Conservation (phyloP, 2,329 filamentous ascomycete genomes). For the Apiospora kogelbergensis region DNA sequence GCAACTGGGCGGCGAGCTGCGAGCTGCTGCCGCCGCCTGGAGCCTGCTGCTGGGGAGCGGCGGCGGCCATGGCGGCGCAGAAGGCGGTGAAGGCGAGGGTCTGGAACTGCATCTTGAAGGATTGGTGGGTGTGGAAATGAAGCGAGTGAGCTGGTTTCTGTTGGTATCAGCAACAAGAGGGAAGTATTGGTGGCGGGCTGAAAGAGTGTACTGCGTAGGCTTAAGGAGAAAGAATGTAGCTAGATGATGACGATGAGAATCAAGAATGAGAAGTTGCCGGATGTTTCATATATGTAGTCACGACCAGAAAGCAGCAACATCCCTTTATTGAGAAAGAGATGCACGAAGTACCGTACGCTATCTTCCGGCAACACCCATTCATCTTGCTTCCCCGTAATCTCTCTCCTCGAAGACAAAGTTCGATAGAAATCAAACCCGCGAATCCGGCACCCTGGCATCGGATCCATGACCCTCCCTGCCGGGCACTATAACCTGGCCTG, state of each 20-base stretch:
- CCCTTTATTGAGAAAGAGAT: too few relatives aligned
- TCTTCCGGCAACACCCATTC: neutral
- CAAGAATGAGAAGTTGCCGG: too few relatives aligned
- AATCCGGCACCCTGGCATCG: neutral
- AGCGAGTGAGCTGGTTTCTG: neutral
- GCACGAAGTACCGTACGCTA: too few relatives aligned
- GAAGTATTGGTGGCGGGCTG: too few relatives aligned
- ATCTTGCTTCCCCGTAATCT: neutral
- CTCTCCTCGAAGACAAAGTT: neutral
- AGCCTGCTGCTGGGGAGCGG: slow-evolving; percentile 7
- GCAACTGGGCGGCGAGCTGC: slow-evolving; percentile 26
- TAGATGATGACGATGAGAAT: too few relatives aligned
- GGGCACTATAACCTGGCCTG: neutral
- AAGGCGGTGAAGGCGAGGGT: slow-evolving; percentile 17
- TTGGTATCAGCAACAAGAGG: too few relatives aligned
- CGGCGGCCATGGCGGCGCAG: slow-evolving; percentile 19
- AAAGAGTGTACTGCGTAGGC: too few relatives aligned
- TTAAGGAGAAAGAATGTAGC: too few relatives aligned
- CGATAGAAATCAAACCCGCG: neutral
- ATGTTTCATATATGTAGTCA: too few relatives aligned
- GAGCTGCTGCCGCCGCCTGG: neutral
- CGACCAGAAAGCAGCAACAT: too few relatives aligned
- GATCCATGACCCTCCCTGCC: neutral
- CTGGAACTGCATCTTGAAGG: slow-evolving; percentile 21
- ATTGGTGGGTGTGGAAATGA: neutral